These are phyloP conservation scores for Penicillium atrosanguineum DNA, from an alignment of 495 filamentous ascomycete species.

Conservation along the genomic window DNA sequence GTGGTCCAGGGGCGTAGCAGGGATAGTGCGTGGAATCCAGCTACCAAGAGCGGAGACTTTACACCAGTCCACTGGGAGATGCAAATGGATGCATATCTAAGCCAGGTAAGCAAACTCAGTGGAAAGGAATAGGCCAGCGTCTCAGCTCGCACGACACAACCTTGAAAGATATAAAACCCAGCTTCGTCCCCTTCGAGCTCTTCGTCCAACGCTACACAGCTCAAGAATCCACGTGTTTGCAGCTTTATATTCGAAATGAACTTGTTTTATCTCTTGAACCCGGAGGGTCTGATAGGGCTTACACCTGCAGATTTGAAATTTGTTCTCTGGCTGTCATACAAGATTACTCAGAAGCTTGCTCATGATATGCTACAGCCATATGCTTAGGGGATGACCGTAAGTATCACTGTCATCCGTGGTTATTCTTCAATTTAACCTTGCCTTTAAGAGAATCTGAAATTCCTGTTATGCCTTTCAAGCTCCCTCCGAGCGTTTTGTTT, in stretches of 20 bases:
- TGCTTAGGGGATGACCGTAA: background rate
- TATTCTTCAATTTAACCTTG: background rate
- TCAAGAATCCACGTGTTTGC: constrained; percentile 3
- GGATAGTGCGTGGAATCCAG: background rate
- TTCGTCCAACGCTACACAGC: background rate
- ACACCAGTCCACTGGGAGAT: constrained; percentile 2
- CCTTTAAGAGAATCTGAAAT: background rate
- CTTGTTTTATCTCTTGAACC: background rate
- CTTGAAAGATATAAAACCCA: background rate
- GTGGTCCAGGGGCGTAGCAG: background rate
- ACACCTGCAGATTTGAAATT: constrained; percentile 11
- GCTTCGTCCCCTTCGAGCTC: background rate
- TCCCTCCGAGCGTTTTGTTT: no score
- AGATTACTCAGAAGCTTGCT: constrained; percentile 14
- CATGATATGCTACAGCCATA: constrained; percentile 1
- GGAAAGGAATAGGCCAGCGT: background rate
- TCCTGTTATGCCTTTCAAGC: background rate
- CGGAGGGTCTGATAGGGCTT: background rate
- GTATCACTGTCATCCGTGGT: background rate
- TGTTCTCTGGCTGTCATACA: constrained; percentile 18
- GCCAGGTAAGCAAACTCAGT: background rate
- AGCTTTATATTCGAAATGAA: background rate
- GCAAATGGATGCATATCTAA: background rate
- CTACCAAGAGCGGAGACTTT: constrained; percentile 11
- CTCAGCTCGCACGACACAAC: background rate